phyloP scores from a whole-genome alignment of 345 rosid genomes.

The Eucalyptus sp. region DNA sequence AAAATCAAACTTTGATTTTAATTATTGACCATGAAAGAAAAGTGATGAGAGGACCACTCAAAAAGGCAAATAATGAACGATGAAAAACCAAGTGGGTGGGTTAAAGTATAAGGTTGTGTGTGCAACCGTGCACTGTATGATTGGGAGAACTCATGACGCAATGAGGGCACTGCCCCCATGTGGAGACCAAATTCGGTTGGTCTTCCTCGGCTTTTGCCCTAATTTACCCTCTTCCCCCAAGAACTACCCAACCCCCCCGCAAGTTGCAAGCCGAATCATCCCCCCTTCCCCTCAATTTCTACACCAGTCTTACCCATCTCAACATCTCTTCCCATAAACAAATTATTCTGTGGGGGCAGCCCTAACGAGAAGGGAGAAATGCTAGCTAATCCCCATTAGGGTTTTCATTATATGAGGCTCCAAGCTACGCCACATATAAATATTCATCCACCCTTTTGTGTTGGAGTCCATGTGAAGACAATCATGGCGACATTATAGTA shows the following conservation, averaged over 20 bases:
- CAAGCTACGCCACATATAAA: neutral
- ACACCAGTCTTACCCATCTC: neutral
- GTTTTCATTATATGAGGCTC: neutral
- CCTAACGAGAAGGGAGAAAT: neutral
- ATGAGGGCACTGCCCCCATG: conserved; percentile 24
- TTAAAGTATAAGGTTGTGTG: neutral
- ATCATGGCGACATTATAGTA: conserved; percentile 5
- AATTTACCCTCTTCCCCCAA: neutral
- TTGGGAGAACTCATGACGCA: neutral
- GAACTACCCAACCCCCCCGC: neutral
- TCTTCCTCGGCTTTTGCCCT: conserved; percentile 18
- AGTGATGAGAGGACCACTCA: neutral
- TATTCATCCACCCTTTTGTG: neutral
- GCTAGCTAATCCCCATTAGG: neutral
- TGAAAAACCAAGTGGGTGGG: neutral
- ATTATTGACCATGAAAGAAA: neutral
- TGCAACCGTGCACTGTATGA: neutral
- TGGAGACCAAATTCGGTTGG: conserved; percentile 29
- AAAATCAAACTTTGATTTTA: neutral
- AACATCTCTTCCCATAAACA: neutral
- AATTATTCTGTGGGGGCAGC: neutral
- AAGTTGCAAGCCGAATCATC: neutral
- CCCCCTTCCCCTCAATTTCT: neutral
- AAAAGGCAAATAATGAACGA: neutral
- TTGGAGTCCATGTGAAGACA: conserved; percentile 44